Conservation (phyloP, 441 rosid species). For the Melianthus villosus region DNA sequence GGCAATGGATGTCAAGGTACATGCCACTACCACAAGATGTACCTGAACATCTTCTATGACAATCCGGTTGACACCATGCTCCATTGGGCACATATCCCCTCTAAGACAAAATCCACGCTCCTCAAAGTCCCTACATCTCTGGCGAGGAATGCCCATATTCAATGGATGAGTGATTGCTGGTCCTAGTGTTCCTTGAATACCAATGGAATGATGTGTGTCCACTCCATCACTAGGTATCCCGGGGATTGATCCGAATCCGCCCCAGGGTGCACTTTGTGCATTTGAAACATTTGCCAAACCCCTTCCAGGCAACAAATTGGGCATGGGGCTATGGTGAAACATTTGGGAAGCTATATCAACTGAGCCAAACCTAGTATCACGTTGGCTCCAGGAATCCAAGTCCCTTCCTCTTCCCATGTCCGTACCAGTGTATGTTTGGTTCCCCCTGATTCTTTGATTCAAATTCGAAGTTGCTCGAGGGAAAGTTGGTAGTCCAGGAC, state of each 20-base stretch:
- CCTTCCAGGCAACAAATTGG: slow-evolving; percentile 51
- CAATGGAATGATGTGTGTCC: slow-evolving; percentile 56
- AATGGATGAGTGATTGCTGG: slow-evolving; percentile 46
- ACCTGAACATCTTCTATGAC: slow-evolving; percentile 99
- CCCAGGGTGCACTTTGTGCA: slow-evolving; percentile 56
- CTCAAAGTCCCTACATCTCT: slow-evolving; percentile 93
- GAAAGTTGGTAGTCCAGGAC: slow-evolving; percentile 24
- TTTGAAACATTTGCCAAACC: slow-evolving; percentile 53
- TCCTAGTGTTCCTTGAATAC: slow-evolving; percentile 61
- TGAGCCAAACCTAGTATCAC: slow-evolving; percentile 49
- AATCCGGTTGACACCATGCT: slow-evolving; percentile 97
- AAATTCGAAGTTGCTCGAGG: slow-evolving; percentile 36
- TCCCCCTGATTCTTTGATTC: too few species aligned
- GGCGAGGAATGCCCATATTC: slow-evolving; percentile 64
- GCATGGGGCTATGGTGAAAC: slow-evolving; percentile 41
- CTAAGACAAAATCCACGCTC: slow-evolving; percentile 97
- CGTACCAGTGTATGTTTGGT: slow-evolving; percentile 37
- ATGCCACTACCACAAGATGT: too few species aligned
- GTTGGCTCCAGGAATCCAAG: slow-evolving; percentile 52
- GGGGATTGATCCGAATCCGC: slow-evolving; percentile 65
- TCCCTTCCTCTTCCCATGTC: slow-evolving; percentile 88
- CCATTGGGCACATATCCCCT: slow-evolving; percentile 99
- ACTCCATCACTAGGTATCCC: slow-evolving; percentile 61
- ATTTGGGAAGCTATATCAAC: slow-evolving; percentile 66
- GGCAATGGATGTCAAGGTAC: too few species aligned